Conservation (phyloP, 1,284 basidiomycete genomes). For the Fomitopsis betulina region DNA sequence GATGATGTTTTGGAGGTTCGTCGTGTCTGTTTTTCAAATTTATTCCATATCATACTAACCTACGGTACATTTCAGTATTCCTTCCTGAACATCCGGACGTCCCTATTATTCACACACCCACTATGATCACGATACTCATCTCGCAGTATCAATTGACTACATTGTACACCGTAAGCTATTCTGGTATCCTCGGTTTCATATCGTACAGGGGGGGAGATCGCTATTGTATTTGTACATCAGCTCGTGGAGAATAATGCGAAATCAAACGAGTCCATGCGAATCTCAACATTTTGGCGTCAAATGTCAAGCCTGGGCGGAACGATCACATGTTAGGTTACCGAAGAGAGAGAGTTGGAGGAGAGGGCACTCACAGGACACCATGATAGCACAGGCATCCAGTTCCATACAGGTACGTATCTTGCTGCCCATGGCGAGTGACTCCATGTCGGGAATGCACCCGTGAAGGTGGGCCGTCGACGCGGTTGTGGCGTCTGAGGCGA, state of each 20-base stretch:
- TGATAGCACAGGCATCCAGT: neutral
- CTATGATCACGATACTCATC: neutral
- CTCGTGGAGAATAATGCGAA: neutral
- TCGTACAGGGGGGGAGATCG: neutral
- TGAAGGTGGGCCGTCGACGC: neutral
- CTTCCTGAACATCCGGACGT: constrained; percentile 34
- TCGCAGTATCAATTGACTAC: neutral
- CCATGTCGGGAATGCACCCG: neutral
- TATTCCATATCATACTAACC: neutral
- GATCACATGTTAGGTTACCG: neutral
- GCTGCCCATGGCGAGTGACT: neutral
- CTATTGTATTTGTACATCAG: neutral
- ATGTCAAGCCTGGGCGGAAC: neutral
- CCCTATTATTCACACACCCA: neutral
- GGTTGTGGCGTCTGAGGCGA: neutral
- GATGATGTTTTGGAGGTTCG: constrained; percentile 33
- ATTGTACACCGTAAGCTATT: neutral
- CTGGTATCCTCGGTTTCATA: neutral
- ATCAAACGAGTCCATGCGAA: no score
- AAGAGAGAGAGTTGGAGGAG: no score
- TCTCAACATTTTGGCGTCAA: no score
- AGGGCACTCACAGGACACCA: neutral
- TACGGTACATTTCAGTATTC: constrained; percentile 28
- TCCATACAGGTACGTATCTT: neutral
- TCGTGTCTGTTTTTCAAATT: neutral